phyloP scores from a whole-genome alignment of 2,329 filamentous ascomycete species.

The Penicillium crustosum region DNA sequence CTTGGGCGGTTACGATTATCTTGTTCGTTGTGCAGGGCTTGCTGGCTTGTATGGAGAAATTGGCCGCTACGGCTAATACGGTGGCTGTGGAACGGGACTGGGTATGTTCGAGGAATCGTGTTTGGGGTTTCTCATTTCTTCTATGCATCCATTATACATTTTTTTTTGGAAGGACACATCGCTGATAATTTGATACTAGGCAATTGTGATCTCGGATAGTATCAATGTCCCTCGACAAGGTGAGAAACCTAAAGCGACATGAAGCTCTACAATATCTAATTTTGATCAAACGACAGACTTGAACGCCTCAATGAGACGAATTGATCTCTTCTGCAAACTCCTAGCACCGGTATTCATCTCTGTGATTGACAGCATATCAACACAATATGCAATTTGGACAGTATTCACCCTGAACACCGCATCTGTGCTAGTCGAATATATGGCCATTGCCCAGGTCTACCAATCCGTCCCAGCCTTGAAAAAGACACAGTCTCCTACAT shows the following conservation, averaged over 20 bases:
- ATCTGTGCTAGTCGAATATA: conserved; percentile 43
- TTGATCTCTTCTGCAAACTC: conserved; percentile 60
- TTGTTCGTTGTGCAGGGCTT: conserved; percentile 45
- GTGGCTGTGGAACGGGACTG: conserved; percentile 72
- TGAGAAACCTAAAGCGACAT: conserved; percentile 12
- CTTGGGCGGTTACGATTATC: conserved; percentile 11
- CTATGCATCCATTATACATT: background rate
- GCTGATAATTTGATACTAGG: conserved; percentile 15
- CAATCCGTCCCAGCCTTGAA: conserved; percentile 17
- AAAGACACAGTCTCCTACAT: conserved; percentile 25
- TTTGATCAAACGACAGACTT: conserved; percentile 30
- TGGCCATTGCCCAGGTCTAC: conserved; percentile 38
- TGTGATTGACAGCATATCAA: conserved; percentile 46
- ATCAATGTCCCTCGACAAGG: conserved; percentile 44
- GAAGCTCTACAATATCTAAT: conserved; percentile 3
- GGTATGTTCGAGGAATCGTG: conserved; percentile 36
- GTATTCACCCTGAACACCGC: conserved; percentile 45
- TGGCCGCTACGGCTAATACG: conserved; percentile 63
- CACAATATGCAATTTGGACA: conserved; percentile 47
- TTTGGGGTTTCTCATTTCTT: background rate
- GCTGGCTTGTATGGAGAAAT: conserved; percentile 68
- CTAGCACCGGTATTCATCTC: conserved; percentile 55
- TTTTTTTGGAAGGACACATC: background rate
- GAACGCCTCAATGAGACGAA: conserved; percentile 57
- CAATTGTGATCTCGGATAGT: conserved; percentile 33